Percentiles rank a stretch among this genome's conserved stretches.
Evolutionary conservation across 2,329 filamentous ascomycete genomes (phyloP).

Genomic region (Xylariaceae sp.): DNA sequence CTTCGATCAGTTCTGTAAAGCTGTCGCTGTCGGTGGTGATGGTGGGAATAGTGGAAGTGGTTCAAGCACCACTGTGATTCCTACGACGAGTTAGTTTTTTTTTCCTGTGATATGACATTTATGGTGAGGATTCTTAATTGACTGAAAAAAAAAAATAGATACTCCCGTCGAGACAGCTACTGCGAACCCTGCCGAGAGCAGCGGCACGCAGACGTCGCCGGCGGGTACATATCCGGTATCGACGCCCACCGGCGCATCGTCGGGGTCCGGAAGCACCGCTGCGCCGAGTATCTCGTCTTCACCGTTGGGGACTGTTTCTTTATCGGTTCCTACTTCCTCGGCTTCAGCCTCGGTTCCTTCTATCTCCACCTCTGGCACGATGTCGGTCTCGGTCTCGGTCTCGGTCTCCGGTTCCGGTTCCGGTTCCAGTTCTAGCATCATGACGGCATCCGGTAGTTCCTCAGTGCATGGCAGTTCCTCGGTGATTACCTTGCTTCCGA

Average conservation of each 20-base stretch:
- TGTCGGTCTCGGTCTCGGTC: no score
- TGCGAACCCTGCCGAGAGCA: no score
- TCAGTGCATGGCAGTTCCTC: background rate
- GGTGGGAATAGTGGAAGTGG: slow-evolving; percentile 10
- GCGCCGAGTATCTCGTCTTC: slow-evolving; percentile 1
- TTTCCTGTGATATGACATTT: slow-evolving; percentile 5
- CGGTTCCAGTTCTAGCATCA: no score
- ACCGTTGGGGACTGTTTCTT: no score
- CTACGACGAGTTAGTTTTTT: slow-evolving; percentile 14
- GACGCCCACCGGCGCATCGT: slow-evolving; percentile 3
- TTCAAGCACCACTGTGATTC: slow-evolving; percentile 7
- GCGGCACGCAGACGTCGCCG: no score
- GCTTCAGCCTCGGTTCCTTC: slow-evolving; percentile 4
- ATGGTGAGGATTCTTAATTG: no score
- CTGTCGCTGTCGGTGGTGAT: slow-evolving; percentile 14
- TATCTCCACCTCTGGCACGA: background rate
- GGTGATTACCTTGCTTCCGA: background rate
- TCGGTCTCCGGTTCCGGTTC: no score
- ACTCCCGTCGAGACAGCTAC: no score
- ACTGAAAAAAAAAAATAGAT: no score
- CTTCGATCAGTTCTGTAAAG: slow-evolving; percentile 26
- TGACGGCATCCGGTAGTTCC: slow-evolving; percentile 4
- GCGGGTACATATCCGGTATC: no score
- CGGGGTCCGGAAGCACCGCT: slow-evolving; percentile 3
- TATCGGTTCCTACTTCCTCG: background rate